Base-by-base conservation (phyloP, 148 eudicot genomes). In the Silene conica region DNA sequence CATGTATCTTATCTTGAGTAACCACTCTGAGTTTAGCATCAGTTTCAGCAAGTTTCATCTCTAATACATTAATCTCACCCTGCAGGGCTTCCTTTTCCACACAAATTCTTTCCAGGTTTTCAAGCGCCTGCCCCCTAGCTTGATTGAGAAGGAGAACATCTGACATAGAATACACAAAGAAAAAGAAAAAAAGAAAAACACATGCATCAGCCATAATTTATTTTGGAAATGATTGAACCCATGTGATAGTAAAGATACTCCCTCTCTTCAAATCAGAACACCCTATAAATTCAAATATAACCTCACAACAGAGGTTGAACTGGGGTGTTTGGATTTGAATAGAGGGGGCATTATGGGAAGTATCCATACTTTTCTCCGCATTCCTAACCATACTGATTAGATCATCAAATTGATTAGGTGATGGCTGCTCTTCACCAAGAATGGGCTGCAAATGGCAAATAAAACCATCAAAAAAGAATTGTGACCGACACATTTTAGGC, bases 81-180 rank as follows among this genome's bases (percentile, higher is more conserved):
- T 92, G 97, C 72, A 95, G 80, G 60, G 86, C 82, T 80, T 87
- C 85, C 78, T 92, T 95, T 84, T 95, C 98, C 43, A 78, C 70
- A 66, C 87, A 74, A 72, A 92, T 83, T 64, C 77, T 87, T 59
- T 89, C 88, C 68, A 92, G 84, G 77, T 95, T 87, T 78, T 92
- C 87, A 79, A 92, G 88, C 48, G 96, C 96, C 77, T 76, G 88
- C 62, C 86, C 64, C 26, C 98, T 92, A 80, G 97, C 98, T 84
- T 89, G 88, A 84, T 95, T 92, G 64, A 92, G 93, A 60, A 92
- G 93, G 72, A 88, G 81, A 34, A 95, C 82, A 87, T 95, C 98
- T 95, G 75, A 58, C 55, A 81, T 64, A 77, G 58, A 25, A 63
- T 55, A 38, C 43, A 38, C 43, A 38, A 5, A 38, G 8, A 6